These are phyloP conservation scores for Leishmania amazonensis DNA, from an alignment of 208 protist genomes.

Conservation along the genomic window DNA sequence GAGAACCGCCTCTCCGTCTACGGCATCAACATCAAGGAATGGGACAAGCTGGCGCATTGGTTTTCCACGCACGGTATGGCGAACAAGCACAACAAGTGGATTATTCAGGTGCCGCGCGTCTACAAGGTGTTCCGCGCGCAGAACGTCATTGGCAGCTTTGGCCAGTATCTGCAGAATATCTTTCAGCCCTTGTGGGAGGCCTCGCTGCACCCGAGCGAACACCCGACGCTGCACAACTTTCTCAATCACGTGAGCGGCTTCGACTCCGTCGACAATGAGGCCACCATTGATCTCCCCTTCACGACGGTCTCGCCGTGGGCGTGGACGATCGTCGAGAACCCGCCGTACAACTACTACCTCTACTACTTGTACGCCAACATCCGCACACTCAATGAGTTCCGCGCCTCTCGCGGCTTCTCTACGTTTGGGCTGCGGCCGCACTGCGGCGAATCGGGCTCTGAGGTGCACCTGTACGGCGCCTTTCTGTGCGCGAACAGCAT, in stretches of 20 bases:
- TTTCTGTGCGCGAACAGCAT: constrained; percentile 97
- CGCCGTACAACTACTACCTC: constrained; percentile 99
- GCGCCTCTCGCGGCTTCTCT: constrained; percentile 88
- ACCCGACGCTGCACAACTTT: constrained; percentile 97
- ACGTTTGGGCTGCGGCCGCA: constrained; percentile 98
- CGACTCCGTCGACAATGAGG: constrained; percentile 99
- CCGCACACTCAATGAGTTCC: constrained; percentile 96
- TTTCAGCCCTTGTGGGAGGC: constrained; percentile 99
- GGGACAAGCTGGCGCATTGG: constrained; percentile 96
- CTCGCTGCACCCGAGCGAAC: constrained; percentile 93
- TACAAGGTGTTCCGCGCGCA: constrained; percentile 94
- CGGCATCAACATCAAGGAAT: constrained; percentile 94
- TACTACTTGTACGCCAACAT: constrained; percentile 99
- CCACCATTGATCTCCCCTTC: constrained; percentile 92
- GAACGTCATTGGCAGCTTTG: constrained; percentile 94
- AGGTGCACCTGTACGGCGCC: constrained; percentile 94
- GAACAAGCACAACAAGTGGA: constrained; percentile 97
- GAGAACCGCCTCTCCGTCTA: constrained; percentile 94
- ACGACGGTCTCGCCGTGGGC: constrained; percentile 84
- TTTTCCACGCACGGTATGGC: constrained; percentile 95
- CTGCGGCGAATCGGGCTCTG: constrained; percentile 95
- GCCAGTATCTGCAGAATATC: constrained; percentile 97
- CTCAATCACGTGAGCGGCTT: constrained; percentile 97
- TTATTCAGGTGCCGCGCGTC: constrained; percentile 97
- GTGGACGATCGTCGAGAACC: constrained; percentile 96